Evolutionary conservation across 352 stramenopile genomes (phyloP).

Genomic region (Globisporangium apiculatum): DNA sequence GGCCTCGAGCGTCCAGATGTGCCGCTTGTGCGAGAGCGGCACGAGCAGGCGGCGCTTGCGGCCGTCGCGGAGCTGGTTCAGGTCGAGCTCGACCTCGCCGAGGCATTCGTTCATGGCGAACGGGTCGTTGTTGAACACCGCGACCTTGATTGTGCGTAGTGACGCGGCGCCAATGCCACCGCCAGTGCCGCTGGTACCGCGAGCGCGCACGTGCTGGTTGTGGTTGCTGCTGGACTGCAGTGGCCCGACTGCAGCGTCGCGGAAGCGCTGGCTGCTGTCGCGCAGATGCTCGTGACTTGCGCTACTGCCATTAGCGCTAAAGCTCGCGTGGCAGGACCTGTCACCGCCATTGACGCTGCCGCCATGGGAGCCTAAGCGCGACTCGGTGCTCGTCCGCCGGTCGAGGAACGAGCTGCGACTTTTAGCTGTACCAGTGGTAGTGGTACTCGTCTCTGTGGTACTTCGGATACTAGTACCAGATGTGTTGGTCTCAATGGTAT

Average conservation of each 20-base stretch:
- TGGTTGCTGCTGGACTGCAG: background rate
- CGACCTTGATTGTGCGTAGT: slow-evolving; percentile 32
- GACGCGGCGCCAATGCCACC: background rate
- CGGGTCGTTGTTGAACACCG: slow-evolving; percentile 50
- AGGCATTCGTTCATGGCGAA: slow-evolving; percentile 43
- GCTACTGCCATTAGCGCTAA: background rate
- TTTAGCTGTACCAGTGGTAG: background rate
- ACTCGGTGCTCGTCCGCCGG: background rate
- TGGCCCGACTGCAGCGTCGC: no score
- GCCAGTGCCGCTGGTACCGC: background rate
- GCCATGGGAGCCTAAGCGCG: background rate
- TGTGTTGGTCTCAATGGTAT: background rate
- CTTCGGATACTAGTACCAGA: no score
- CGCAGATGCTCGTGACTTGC: no score
- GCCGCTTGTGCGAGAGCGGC: slow-evolving; percentile 37
- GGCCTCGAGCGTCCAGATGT: slow-evolving; percentile 42
- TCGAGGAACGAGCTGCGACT: background rate
- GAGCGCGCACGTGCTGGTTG: no score
- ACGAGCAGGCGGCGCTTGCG: slow-evolving; percentile 27
- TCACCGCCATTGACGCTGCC: background rate
- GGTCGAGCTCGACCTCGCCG: slow-evolving; percentile 41
- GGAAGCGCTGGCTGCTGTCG: no score
- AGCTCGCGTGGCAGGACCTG: background rate
- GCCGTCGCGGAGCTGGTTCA: slow-evolving; percentile 29
- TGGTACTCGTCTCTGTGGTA: background rate